Conservation (phyloP, 345 rosid species). For the Rhizophora mangle region DNA sequence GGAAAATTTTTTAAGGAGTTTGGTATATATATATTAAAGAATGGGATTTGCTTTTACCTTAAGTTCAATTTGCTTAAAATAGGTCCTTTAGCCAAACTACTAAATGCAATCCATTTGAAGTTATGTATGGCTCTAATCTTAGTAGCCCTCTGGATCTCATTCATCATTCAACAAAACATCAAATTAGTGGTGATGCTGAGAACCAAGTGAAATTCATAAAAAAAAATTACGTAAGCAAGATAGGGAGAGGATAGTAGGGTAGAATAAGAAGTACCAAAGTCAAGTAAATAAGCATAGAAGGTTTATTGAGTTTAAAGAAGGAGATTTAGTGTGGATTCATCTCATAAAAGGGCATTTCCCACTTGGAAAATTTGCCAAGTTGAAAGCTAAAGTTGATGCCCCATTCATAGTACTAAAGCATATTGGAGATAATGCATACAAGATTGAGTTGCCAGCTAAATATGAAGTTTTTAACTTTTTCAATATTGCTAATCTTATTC, state of each 20-base stretch:
- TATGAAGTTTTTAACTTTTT: too few species aligned
- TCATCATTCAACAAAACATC: neutral
- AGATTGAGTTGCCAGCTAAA: too few species aligned
- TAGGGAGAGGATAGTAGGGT: neutral
- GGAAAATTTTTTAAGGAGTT: too few species aligned
- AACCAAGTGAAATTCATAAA: neutral
- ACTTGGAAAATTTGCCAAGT: neutral
- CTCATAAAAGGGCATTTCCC: neutral
- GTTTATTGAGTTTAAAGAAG: neutral
- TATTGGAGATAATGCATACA: neutral
- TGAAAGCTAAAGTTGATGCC: neutral
- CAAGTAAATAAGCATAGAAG: neutral
- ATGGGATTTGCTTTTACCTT: too few species aligned
- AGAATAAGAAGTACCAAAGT: neutral
- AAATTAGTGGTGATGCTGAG: neutral
- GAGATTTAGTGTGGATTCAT: neutral
- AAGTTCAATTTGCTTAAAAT: too few species aligned
- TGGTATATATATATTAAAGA: too few species aligned
- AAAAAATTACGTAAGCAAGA: neutral
- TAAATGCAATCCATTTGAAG: too few species aligned
- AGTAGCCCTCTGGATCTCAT: neutral
- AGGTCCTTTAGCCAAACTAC: too few species aligned
- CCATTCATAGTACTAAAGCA: too few species aligned
- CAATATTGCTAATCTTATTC: too few species aligned
- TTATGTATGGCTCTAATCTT: conserved; percentile 6